Evolutionary conservation across 805 yeast species (phyloP), one percentile per base, ranked within the genome.

Genomic region (Ogataea salicorniae): DNA sequence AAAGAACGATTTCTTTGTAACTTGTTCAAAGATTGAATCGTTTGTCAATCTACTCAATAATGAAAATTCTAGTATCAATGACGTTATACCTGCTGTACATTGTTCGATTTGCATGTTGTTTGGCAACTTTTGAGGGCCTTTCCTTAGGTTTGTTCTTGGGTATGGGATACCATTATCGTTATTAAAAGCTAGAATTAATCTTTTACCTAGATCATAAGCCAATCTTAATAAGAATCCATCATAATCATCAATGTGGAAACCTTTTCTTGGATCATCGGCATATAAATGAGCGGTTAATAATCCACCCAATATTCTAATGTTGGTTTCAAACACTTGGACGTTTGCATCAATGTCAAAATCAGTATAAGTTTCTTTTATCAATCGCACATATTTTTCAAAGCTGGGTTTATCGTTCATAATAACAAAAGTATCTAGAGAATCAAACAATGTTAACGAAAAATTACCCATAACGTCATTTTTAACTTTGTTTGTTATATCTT

Each of bases 401-500:
- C 72, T 73, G 15, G 71, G 74, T 59, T 75, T 72, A 53, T 87
- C 86, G 37, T 81, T 83, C 69, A 90, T 68, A 5, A 91, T 74
- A 6, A 91, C 83, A 50, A 87, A 76, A 14, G 92, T 82, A 51
- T 94, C 96, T 37, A 92, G 62, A 14, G 86, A 75, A 63, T 91
- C 98, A 26, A 91, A 69, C 41, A 90, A 66, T 0, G 96, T 88
- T 55, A 83, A 75, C 0, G 95, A 80, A 47, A 81, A 83, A 57
- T 89, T 89, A 0, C 97, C 97, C 69, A 89, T 63, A 0, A 85
- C 94, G 61, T 91, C 98, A 60, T 88, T 89, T 40, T 84, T 69
- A 20, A 77, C 78, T 2, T 77, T 70, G 57, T 89, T 83, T 6
- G 64, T 58, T 1, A 73, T 59, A 55, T 84, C 72, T 0, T 64